Base-by-base conservation (phyloP, 495 filamentous ascomycete genomes). In the Talaromyces ruber region DNA sequence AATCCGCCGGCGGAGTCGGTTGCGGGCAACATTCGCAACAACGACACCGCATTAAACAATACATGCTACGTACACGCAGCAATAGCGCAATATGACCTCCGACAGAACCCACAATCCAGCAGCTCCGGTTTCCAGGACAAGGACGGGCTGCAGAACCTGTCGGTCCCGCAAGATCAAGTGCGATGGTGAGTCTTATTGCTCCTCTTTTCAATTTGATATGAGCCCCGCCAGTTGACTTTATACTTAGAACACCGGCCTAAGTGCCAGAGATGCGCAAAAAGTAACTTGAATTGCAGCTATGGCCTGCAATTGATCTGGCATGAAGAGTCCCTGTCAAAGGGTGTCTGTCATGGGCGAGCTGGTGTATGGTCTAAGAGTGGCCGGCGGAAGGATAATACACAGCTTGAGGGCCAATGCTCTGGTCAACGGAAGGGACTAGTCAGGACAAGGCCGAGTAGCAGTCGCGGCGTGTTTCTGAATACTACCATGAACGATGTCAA, bases 91-190 rank as follows among this genome's bases (percentile, higher is more conserved):
- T 28, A 53, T 53, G 50, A 11, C 50, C 50, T 53, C 25, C 22
- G 22, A 25, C 21, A 24, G 14, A 28, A 53, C 4, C 4, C 7
- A 53, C 5, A 26, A 1, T 6, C 43, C 26, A 21, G 5, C 32
- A 26, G 18, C 9, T 29, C n/a, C 57, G 3, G 14, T 59, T 16
- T 59, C 57, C 7, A 34, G 57, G 9, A 43, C 57, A 11, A 59
- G 57, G 14, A 69, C 67, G 9, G 65, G 69, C 4, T 67, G 69
- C 53, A 67, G 65, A 64, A 66, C 65, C 37, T 69, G 67, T 47
- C 65, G 69, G 30, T 30, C 67, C 18, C 62, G 69, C 16, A 65
- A 66, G 11, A 63, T 71, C 9, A 67, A 71, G 58, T 71, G 67
- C 37, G 69, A 69, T 58, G 69, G 65, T 68, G 65, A 24, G 57